Conservation (phyloP, 2,329 filamentous ascomycete genomes). For the Alternaria sp. region DNA sequence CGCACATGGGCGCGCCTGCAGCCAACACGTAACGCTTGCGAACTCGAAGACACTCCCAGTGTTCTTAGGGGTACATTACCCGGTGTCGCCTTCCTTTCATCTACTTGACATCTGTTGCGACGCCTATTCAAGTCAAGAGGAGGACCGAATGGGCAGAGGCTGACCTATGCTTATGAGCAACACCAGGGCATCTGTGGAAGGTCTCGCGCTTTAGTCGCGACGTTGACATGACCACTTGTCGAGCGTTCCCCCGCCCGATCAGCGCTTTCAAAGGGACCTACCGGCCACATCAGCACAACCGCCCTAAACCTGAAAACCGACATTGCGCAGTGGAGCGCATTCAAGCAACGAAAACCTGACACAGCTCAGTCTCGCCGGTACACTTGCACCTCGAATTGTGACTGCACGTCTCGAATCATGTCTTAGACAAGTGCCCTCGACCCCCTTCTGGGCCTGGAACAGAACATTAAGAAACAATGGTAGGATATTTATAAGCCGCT, state of each 20-base stretch:
- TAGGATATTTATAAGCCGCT: not conserved
- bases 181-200: not conserved
- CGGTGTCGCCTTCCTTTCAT: not conserved
- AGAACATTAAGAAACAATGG: not conserved
- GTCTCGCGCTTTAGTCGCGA: not conserved
- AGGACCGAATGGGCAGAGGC: not conserved
- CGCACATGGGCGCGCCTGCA: not conserved
- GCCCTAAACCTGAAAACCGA: not conserved
- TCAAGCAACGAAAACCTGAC: not conserved
- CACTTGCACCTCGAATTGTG: not conserved
- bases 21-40: not conserved
- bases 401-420: not conserved
- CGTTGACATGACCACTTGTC: not conserved
- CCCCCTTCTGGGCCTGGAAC: not conserved
- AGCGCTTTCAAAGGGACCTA: not conserved
- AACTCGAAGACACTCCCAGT: too few species aligned
- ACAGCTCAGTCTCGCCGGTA: not conserved
- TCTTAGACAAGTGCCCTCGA: not conserved
- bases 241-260: not conserved
- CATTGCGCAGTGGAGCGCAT: not conserved
- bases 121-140: constrained; percentile 2
- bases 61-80: not conserved
- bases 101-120: not conserved
- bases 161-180: not conserved
- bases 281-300: not conserved